Evolutionary conservation across 2,329 filamentous ascomycete genomes (phyloP).

Genomic region (Piedraia hortae): DNA sequence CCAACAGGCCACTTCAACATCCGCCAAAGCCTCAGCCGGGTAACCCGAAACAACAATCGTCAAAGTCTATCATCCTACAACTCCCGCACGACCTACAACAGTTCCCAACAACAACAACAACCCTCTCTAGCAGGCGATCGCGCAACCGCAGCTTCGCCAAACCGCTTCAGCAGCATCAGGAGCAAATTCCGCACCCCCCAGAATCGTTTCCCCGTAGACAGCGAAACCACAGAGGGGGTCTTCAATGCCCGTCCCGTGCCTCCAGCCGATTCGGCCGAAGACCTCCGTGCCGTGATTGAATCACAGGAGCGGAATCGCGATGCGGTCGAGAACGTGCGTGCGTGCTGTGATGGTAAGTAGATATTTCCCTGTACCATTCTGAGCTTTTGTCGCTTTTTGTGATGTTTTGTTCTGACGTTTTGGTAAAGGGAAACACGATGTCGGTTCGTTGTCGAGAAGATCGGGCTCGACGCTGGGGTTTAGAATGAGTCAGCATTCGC

Average conservation of each 20-base stretch:
- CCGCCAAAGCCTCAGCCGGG: slow-evolving; percentile 23
- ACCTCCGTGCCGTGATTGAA: slow-evolving; percentile 54
- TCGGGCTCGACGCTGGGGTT: not conserved
- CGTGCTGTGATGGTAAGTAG: slow-evolving; percentile 80
- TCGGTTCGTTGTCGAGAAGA: slow-evolving; percentile 16
- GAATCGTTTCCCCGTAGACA: too few species aligned
- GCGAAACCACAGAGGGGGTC: too few species aligned
- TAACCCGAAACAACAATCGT: slow-evolving; percentile 15
- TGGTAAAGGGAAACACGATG: slow-evolving; percentile 27
- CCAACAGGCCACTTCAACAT: slow-evolving; percentile 20
- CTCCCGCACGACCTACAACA: slow-evolving; percentile 32
- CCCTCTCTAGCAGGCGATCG: slow-evolving; percentile 1
- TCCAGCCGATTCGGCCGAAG: slow-evolving; percentile 39
- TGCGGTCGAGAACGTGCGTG: slow-evolving; percentile 75
- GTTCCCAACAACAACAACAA: slow-evolving; percentile 24
- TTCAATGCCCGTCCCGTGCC: slow-evolving; percentile 30
- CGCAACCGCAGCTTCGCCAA: slow-evolving; percentile 2
- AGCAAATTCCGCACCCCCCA: slow-evolving; percentile 5
- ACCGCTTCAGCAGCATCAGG: slow-evolving; percentile 11
- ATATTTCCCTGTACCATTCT: slow-evolving; percentile 1
- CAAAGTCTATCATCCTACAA: slow-evolving; percentile 16
- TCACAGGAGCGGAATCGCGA: slow-evolving; percentile 48
- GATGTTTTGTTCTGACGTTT: too few species aligned
- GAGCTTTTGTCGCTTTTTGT: slow-evolving; percentile 1
- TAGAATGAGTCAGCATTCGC: not conserved